Conservation (phyloP, 2,329 filamentous ascomycete genomes). For the Xylariaceae sp. region DNA sequence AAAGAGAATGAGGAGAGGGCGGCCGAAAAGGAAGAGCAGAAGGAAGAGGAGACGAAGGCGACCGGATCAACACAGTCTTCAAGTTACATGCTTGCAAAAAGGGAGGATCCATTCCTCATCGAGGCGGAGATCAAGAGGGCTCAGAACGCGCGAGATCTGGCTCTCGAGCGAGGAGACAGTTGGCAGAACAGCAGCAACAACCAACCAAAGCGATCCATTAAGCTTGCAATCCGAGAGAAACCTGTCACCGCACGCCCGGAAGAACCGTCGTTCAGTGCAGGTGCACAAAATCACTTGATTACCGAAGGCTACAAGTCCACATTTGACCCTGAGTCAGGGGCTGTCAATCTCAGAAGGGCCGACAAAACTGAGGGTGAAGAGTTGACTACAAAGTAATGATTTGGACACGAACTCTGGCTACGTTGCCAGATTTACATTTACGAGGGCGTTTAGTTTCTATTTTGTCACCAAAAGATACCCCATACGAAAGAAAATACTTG, state of each 20-base stretch:
- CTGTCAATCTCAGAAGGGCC: slow-evolving; percentile 17
- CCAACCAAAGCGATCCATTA: slow-evolving; percentile 38
- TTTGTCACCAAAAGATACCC: slow-evolving; percentile 17
- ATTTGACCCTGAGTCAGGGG: slow-evolving; percentile 27
- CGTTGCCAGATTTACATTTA: too few species aligned
- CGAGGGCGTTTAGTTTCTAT: slow-evolving; percentile 11
- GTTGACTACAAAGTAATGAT: not conserved
- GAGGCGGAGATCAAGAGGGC: slow-evolving; percentile 21
- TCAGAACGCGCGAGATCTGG: slow-evolving; percentile 26
- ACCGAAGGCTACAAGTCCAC: slow-evolving; percentile 51
- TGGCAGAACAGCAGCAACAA: slow-evolving; percentile 25
- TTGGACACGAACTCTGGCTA: too few species aligned
- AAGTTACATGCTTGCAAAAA: slow-evolving; percentile 17
- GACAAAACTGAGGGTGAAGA: slow-evolving; percentile 8
- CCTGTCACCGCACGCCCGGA: slow-evolving; percentile 37
- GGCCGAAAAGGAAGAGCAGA: too few species aligned
- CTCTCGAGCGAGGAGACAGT: slow-evolving; percentile 30
- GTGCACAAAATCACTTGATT: slow-evolving; percentile 40
- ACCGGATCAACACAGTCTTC: too few species aligned
- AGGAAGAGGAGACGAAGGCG: too few species aligned
- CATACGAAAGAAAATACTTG: slow-evolving; percentile 4
- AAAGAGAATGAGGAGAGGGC: too few species aligned
- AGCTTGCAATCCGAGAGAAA: slow-evolving; percentile 52
- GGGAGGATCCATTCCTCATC: slow-evolving; percentile 14
- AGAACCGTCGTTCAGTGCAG: slow-evolving; percentile 34